Conservation (phyloP, 495 filamentous ascomycete genomes). For the Lophium mytilinum region DNA sequence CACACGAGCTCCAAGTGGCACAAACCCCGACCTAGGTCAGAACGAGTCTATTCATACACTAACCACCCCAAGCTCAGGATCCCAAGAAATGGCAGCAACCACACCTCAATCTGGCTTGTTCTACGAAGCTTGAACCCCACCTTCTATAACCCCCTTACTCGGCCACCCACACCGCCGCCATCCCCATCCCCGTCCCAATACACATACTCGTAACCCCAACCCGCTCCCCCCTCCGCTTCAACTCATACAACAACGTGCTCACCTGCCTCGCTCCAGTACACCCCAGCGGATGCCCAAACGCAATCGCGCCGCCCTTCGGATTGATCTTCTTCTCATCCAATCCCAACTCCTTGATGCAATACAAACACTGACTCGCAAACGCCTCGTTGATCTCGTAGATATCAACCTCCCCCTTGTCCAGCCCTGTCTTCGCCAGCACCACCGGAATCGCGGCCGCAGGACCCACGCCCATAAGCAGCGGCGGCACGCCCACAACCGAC, state of each 20-base stretch:
- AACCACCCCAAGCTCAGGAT: too few relatives aligned
- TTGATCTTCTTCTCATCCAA: conserved; percentile 79
- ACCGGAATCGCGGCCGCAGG: conserved; percentile 95
- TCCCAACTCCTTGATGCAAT: conserved; percentile 83
- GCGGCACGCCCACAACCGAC: conserved; percentile 79
- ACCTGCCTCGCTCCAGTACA: conserved; percentile 93
- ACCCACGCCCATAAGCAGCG: conserved; percentile 90
- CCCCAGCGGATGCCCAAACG: conserved; percentile 95
- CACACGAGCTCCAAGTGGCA: too few relatives aligned
- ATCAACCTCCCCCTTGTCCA: conserved; percentile 86
- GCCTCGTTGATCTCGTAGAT: conserved; percentile 99
- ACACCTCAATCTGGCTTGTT: too few relatives aligned
- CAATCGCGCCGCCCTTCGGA: conserved; percentile 95
- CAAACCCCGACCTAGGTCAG: too few relatives aligned
- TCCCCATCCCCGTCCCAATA: conserved; percentile 93
- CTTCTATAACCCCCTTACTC: conserved; percentile 43
- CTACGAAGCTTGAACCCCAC: too few relatives aligned
- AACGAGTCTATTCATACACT: too few relatives aligned
- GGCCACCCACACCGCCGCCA: conserved; percentile 90
- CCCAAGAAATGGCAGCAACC: too few relatives aligned
- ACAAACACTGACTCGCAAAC: conserved; percentile 90
- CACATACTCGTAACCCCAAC: conserved; percentile 95
- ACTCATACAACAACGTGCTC: conserved; percentile 80
- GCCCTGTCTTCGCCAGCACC: conserved; percentile 75
- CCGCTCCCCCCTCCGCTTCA: conserved; percentile 71